Evolutionary conservation across 169 alveolate genomes (phyloP).

Genomic region (Babesia ovis): DNA sequence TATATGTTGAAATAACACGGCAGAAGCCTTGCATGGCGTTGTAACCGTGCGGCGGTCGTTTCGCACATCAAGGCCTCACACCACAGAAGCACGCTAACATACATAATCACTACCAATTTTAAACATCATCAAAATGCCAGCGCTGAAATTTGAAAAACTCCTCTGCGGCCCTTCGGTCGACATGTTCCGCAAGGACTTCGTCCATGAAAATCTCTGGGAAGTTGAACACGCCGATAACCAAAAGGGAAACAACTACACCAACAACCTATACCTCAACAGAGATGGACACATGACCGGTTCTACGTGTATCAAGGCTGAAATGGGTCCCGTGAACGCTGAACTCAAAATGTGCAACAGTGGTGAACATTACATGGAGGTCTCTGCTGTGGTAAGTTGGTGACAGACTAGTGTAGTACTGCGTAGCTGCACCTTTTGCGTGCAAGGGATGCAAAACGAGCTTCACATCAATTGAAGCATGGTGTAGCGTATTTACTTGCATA

Average conservation of each 20-base stretch:
- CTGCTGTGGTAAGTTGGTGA: slow-evolving; percentile 41
- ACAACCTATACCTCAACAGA: slow-evolving; percentile 36
- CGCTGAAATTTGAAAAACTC: slow-evolving; percentile 58
- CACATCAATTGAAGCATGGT: too few species aligned
- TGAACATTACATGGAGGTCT: slow-evolving; percentile 41
- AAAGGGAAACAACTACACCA: slow-evolving; percentile 23
- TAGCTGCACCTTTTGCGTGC: too few species aligned
- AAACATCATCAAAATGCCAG: slow-evolving; percentile 38
- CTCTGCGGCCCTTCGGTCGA: slow-evolving; percentile 61
- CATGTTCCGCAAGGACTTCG: slow-evolving; percentile 60
- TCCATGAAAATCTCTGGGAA: slow-evolving; percentile 57
- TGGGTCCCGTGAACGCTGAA: slow-evolving; percentile 26
- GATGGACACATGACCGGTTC: slow-evolving; percentile 39
- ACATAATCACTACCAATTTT: not conserved
- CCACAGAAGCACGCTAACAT: not conserved
- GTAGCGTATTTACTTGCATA: too few species aligned
- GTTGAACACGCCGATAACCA: slow-evolving; percentile 40
- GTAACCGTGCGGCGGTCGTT: not conserved
- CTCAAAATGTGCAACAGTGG: slow-evolving; percentile 42
- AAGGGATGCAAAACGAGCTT: too few species aligned
- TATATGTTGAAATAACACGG: too few species aligned
- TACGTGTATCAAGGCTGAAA: slow-evolving; percentile 33
- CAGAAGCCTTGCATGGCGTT: too few species aligned
- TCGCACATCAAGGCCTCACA: slow-evolving; percentile 9
- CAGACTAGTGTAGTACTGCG: too few species aligned